Conservation (phyloP, 169 alveolate species). For the Babesia sp. region DNA sequence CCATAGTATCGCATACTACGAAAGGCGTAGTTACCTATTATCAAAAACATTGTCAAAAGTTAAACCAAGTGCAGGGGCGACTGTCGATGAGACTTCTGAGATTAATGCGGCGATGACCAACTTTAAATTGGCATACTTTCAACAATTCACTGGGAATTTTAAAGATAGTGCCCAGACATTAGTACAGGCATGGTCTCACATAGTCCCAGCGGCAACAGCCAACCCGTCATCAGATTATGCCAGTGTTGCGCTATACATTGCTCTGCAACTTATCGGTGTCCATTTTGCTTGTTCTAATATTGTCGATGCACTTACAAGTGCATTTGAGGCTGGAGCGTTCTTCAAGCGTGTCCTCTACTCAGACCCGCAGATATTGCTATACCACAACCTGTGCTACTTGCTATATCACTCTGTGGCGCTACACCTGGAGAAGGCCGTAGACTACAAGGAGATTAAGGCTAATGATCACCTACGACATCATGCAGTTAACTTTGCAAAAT, state of each 20-base stretch:
- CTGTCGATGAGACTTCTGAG: slow-evolving; percentile 21
- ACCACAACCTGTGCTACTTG: slow-evolving; percentile 43
- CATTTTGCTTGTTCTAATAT: slow-evolving; percentile 24
- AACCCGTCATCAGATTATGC: slow-evolving; percentile 21
- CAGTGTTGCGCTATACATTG: slow-evolving; percentile 33
- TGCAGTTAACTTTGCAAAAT: slow-evolving; percentile 48
- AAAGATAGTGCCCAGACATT: slow-evolving; percentile 42
- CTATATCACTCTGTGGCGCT: slow-evolving; percentile 38
- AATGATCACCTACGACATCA: slow-evolving; percentile 21
- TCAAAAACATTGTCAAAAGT: slow-evolving; percentile 25
- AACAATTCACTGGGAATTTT: slow-evolving; percentile 40
- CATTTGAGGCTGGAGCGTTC: slow-evolving; percentile 38
- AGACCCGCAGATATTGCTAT: slow-evolving; percentile 11
- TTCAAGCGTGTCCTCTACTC: slow-evolving; percentile 1
- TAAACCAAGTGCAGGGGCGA: slow-evolving; percentile 5
- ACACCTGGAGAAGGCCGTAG: slow-evolving; percentile 30
- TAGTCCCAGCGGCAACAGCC: slow-evolving; percentile 24
- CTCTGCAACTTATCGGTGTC: slow-evolving; percentile 33
- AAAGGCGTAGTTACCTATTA: slow-evolving; percentile 29
- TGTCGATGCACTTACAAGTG: slow-evolving; percentile 19
- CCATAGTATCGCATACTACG: slow-evolving; percentile 51
- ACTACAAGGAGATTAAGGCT: slow-evolving; percentile 30
- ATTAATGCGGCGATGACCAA: slow-evolving; percentile 14
- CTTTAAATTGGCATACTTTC: slow-evolving; percentile 61
- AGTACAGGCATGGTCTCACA: slow-evolving; percentile 22